Percentiles rank a stretch among this genome's conserved stretches.
These are phyloP conservation scores for Rhizophagus prolifer DNA, from an alignment of 192 early-diverging fungal genomes.

Conservation along the genomic window DNA sequence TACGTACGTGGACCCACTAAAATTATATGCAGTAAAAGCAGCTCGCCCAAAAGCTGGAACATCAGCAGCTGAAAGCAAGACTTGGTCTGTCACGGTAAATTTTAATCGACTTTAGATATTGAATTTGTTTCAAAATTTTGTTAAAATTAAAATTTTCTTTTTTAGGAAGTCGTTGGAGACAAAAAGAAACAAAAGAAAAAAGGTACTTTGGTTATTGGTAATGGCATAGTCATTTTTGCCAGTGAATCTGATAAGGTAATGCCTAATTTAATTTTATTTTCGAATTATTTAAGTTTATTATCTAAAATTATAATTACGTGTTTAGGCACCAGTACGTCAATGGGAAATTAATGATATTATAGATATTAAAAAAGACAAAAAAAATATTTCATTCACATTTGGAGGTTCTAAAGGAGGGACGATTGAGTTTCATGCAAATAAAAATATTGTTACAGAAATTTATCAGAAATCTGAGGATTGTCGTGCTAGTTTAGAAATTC, in stretches of 20 bases:
- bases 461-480: conserved; percentile 61
- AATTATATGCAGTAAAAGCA: conserved; percentile 31
- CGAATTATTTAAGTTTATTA: conserved; percentile 17
- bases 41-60: conserved; percentile 15
- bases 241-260: conserved; percentile 60
- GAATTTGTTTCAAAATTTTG: background rate
- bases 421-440: conserved; percentile 63
- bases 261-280: conserved; percentile 11
- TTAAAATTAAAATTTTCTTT: background rate
- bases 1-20: conserved; percentile 32
- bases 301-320: background rate
- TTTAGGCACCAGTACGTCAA: conserved; percentile 51
- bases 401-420: conserved; percentile 51
- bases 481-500: conserved; percentile 47
- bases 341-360: conserved; percentile 60
- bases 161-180: conserved; percentile 52
- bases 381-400: conserved; percentile 63
- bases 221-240: conserved; percentile 59
- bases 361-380: conserved; percentile 62
- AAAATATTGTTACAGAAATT: conserved; percentile 68
- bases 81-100: conserved; percentile 51
- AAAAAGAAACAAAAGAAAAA: conserved; percentile 75
- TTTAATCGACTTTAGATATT: conserved; percentile 13
- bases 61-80: conserved; percentile 42
- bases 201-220: conserved; percentile 66